These are phyloP conservation scores for Fusarium annulatum DNA, from an alignment of 2,329 filamentous ascomycete species.

Conservation along the genomic window DNA sequence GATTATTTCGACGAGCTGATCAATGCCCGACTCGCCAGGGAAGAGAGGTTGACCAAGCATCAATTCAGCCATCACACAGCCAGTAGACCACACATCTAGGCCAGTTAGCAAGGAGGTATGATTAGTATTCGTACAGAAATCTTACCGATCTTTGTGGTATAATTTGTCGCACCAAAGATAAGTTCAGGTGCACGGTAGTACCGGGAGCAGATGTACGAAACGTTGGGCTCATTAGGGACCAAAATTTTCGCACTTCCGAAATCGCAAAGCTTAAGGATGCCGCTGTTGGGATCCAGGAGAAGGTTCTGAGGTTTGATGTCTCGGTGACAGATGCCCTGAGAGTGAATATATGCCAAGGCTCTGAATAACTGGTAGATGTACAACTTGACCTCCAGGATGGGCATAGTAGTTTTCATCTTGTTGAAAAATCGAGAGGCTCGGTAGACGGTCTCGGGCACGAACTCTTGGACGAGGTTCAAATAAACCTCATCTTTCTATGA, in stretches of 20 bases:
- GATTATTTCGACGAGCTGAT: constrained; percentile 99
- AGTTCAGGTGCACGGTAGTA: constrained; percentile 98
- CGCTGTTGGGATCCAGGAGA: constrained; percentile 88
- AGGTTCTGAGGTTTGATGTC: constrained; percentile 99
- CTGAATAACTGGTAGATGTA: constrained; percentile 99
- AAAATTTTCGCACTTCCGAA: constrained; percentile 99
- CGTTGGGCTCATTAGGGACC: constrained; percentile 98
- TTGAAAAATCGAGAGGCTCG: constrained; percentile 98
- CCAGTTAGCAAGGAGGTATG: constrained; percentile 12
- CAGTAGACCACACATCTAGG: constrained; percentile 99
- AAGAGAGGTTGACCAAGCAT: constrained; percentile 99
- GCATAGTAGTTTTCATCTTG: constrained; percentile 99
- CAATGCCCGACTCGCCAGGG: constrained; percentile 97
- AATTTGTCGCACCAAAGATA: constrained; percentile 99
- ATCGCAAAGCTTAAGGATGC: constrained; percentile 96
- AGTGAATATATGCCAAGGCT: constrained; percentile 98
- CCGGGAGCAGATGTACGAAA: constrained; percentile 98
- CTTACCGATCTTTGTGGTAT: constrained; percentile 99
- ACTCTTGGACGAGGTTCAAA: constrained; percentile 97
- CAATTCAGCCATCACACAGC: constrained; percentile 98
- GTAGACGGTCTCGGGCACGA: constrained; percentile 98
- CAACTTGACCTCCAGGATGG: constrained; percentile 97
- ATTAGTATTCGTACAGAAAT: constrained; percentile 17
- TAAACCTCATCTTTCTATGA: constrained; percentile 95
- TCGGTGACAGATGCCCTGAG: constrained; percentile 97